Percentiles rank a stretch among this genome's conserved stretches.
Conservation (phyloP, 345 rosid species). For the Carallia pectinifolia region DNA sequence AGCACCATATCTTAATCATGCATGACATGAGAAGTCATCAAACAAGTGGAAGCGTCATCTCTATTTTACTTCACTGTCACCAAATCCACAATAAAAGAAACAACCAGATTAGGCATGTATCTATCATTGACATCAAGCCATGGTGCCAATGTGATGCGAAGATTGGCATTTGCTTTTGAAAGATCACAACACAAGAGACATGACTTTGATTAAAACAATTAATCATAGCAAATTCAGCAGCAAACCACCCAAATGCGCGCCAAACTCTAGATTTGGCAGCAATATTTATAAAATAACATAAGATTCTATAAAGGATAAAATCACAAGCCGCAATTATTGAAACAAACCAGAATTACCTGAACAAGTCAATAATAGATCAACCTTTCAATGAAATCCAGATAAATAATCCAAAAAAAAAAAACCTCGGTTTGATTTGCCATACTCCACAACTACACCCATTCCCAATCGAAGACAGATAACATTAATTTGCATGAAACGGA, state of each 20-base stretch:
- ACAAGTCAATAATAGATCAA: background rate
- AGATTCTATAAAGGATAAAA: no score
- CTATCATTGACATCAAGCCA: background rate
- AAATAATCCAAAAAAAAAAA: background rate
- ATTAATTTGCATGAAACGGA: background rate
- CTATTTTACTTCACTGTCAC: conserved; percentile 31
- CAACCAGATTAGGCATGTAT: conserved; percentile 3
- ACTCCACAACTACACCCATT: background rate
- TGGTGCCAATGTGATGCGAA: background rate
- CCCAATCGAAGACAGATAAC: conserved; percentile 2
- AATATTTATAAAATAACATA: no score
- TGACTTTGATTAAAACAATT: background rate
- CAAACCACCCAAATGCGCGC: background rate
- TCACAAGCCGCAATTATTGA: no score
- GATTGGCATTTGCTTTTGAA: background rate
- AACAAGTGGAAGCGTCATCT: conserved; percentile 16
- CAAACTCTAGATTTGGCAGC: no score
- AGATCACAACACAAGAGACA: background rate
- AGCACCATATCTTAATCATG: conserved; percentile 66
- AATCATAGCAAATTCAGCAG: background rate
- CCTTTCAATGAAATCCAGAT: background rate
- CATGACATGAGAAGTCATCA: conserved; percentile 36
- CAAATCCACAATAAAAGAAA: conserved; percentile 17
- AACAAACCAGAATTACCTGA: background rate
- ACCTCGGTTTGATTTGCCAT: background rate